These are phyloP conservation scores for Suillus placidus DNA, from an alignment of 768 basidiomycete genomes.

Conservation along the genomic window DNA sequence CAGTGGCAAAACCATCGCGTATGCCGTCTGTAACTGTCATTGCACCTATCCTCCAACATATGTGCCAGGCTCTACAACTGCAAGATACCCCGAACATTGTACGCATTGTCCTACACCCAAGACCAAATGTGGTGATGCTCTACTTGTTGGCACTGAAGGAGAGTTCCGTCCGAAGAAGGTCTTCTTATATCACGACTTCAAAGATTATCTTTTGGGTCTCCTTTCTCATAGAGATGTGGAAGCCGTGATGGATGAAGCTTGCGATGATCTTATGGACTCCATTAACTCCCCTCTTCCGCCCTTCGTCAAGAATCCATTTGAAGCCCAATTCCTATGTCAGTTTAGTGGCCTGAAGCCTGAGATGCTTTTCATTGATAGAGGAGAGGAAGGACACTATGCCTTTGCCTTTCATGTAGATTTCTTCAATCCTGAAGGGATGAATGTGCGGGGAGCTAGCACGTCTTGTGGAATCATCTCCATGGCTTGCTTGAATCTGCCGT, in stretches of 20 bases:
- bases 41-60: slow-evolving; percentile 1
- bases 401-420: slow-evolving; percentile 30
- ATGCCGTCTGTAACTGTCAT: slow-evolving; percentile 11
- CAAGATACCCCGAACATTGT: neutral
- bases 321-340: neutral
- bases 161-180: neutral
- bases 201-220: slow-evolving; percentile 4
- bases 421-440: too few species aligned
- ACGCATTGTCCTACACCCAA: neutral
- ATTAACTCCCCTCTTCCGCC: neutral
- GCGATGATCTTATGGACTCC: neutral
- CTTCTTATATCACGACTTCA: slow-evolving; percentile 11
- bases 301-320: slow-evolving; percentile 11
- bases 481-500: too few species aligned
- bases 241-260: slow-evolving; percentile 2
- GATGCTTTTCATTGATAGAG: slow-evolving; percentile 1
- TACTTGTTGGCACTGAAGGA: slow-evolving; percentile 2
- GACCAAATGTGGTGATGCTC: neutral
- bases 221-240: neutral
- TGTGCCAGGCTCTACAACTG: neutral
- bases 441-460: too few species aligned
- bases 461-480: too few species aligned
- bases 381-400: slow-evolving; percentile 28
- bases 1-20: neutral
- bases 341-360: neutral